Percentiles rank a stretch among this genome's conserved stretches.
These are phyloP conservation scores for Penicillium sp. DNA, from an alignment of 2,329 filamentous ascomycete species.

Conservation along the genomic window DNA sequence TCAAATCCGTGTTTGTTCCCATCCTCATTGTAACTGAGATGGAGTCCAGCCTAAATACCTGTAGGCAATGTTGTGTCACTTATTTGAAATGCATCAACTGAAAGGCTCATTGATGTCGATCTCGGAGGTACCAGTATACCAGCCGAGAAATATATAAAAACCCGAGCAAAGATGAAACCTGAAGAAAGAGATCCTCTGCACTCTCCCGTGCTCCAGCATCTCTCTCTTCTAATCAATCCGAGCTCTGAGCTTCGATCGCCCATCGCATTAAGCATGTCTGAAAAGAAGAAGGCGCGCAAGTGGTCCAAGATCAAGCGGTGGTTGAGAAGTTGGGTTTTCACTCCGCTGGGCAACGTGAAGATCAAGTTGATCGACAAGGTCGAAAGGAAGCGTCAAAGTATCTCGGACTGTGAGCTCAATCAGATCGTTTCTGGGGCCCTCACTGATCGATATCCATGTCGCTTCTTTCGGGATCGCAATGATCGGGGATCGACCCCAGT, in stretches of 20 bases:
- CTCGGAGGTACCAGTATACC: neutral
- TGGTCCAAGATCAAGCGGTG: neutral
- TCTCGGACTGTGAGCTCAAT: neutral
- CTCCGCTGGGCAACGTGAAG: neutral
- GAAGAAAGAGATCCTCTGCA: neutral
- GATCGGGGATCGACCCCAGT: neutral
- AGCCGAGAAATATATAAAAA: neutral
- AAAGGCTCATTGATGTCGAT: conserved; percentile 2
- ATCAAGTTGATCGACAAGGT: neutral
- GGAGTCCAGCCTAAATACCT: neutral
- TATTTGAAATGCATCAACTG: neutral
- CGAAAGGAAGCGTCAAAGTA: neutral
- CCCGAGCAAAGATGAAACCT: neutral
- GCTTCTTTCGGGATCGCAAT: neutral
- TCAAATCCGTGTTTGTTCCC: neutral
- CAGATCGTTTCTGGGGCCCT: neutral
- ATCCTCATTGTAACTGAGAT: conserved; percentile 3
- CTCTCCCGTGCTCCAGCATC: neutral
- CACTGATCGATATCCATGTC: neutral
- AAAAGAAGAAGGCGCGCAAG: neutral
- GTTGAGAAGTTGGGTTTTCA: conserved; percentile 4
- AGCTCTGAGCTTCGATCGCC: neutral
- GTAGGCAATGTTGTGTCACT: neutral
- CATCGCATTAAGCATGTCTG: neutral
- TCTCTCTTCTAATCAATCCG: neutral